Evolutionary conservation across 306 rosid species (phyloP).

Genomic region (Purshia tridentata): DNA sequence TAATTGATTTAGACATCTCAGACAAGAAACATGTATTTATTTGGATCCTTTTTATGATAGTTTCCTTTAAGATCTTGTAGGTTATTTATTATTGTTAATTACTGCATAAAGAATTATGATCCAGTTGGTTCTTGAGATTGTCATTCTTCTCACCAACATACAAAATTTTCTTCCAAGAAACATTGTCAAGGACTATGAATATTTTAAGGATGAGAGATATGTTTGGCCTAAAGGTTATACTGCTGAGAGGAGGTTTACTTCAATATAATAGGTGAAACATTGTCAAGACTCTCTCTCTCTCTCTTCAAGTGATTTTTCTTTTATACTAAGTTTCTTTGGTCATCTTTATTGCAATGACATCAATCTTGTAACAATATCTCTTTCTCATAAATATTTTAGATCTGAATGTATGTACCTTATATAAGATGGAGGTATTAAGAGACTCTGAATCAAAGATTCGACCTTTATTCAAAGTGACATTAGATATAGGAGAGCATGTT

Average conservation of each 20-base stretch:
- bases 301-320: neutral
- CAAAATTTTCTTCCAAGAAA: slow-evolving; percentile 57
- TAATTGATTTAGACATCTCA: neutral
- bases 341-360: slow-evolving; percentile 16
- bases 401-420: slow-evolving; percentile 45
- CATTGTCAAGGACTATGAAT: slow-evolving; percentile 63
- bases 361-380: slow-evolving; percentile 5
- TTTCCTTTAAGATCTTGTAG: neutral
- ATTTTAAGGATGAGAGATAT: slow-evolving; percentile 55
- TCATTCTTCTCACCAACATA: slow-evolving; percentile 21
- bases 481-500: slow-evolving; percentile 88
- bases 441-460: slow-evolving; percentile 72
- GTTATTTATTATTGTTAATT: neutral
- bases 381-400: slow-evolving; percentile 41
- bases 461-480: slow-evolving; percentile 84
- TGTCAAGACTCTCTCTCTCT: neutral
- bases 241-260: slow-evolving; percentile 78
- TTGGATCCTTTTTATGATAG: slow-evolving; percentile 1
- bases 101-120: neutral
- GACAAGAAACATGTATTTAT: neutral
- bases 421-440: slow-evolving; percentile 94
- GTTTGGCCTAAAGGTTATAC: slow-evolving; percentile 97
- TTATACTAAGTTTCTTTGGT: slow-evolving; percentile 7
- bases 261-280: slow-evolving; percentile 66
- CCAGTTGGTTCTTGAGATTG: slow-evolving; percentile 10